Percentiles rank a stretch among this genome's conserved stretches.
Evolutionary conservation across 2,329 filamentous ascomycete genomes (phyloP).

Genomic region (Rosellinia necatrix): DNA sequence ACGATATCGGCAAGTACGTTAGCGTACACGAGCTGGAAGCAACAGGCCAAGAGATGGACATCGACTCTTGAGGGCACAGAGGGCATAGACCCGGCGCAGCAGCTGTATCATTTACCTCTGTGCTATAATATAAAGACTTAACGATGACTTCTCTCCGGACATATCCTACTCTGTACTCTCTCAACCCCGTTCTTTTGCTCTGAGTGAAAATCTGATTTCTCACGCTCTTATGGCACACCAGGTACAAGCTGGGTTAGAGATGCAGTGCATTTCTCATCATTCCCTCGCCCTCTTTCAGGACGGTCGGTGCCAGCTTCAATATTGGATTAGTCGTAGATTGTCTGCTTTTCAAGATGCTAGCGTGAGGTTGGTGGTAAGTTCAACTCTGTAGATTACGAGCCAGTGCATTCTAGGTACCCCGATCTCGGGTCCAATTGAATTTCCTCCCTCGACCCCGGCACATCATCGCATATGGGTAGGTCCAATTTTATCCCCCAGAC

Average conservation of each 20-base stretch:
- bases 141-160: background rate
- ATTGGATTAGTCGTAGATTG: no score
- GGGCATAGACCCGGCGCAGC: slow-evolving; percentile 4
- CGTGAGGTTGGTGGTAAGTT: no score
- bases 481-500: no score
- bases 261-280: no score
- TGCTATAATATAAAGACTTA: slow-evolving; percentile 28
- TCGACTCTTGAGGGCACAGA: slow-evolving; percentile 58
- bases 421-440: no score
- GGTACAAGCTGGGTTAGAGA: background rate
- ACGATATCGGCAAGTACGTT: slow-evolving; percentile 92
- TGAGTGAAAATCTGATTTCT: background rate
- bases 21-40: slow-evolving; percentile 81
- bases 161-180: background rate
- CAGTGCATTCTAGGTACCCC: no score
- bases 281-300: no score
- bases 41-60: slow-evolving; percentile 72
- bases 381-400: no score
- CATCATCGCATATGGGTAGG: no score
- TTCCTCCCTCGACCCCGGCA: no score
- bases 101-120: slow-evolving; percentile 29
- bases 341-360: no score
- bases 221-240: background rate
- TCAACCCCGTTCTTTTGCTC: background rate
- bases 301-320: no score